A percentile compares a stretch with the other conserved stretches of the same genome.
Conservation (phyloP, 257 asterid genomes). For the Nicotiana attenuata region DNA sequence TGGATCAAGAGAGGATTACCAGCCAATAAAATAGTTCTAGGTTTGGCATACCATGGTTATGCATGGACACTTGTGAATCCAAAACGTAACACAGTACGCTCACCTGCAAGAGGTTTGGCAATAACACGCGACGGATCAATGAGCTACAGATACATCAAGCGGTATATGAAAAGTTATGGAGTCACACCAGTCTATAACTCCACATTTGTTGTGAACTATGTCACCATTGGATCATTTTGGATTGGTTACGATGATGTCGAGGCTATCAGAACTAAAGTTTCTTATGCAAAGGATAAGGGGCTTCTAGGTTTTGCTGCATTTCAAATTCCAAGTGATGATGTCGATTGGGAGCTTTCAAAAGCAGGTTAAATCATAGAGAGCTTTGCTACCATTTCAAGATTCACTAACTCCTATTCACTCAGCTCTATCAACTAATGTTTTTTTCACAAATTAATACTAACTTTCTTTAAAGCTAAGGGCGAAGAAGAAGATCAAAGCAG, state of each 20-base stretch:
- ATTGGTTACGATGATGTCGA: slow-evolving; percentile 33
- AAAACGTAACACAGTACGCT: slow-evolving; percentile 13
- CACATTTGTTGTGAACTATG: slow-evolving; percentile 28
- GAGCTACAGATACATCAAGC: slow-evolving; percentile 18
- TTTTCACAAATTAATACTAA: neutral
- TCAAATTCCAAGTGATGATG: slow-evolving; percentile 28
- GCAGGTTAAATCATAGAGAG: slow-evolving; percentile 22
- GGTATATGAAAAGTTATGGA: slow-evolving; percentile 15
- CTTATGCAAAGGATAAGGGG: slow-evolving; percentile 31
- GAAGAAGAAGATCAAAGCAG: slow-evolving; percentile 2
- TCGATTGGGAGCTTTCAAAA: slow-evolving; percentile 22
- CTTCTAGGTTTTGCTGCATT: slow-evolving; percentile 27
- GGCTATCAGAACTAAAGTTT: slow-evolving; percentile 28
- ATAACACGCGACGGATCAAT: slow-evolving; percentile 23
- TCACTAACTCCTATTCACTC: neutral
- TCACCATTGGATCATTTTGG: slow-evolving; percentile 21
- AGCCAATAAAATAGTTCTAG: slow-evolving; percentile 31
- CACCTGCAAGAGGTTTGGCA: slow-evolving; percentile 26
- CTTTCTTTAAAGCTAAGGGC: slow-evolving; percentile 19
- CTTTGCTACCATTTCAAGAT: neutral
- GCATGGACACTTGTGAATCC: slow-evolving; percentile 40
- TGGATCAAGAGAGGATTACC: slow-evolving; percentile 38
- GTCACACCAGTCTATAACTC: slow-evolving; percentile 23
- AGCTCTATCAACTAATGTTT: neutral
- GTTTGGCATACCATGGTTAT: slow-evolving; percentile 40